Evolutionary conservation across 2,329 filamentous ascomycete species (phyloP), one percentile per base, ranked within the genome.

Genomic region (Sporothrix brunneoviolacea): DNA sequence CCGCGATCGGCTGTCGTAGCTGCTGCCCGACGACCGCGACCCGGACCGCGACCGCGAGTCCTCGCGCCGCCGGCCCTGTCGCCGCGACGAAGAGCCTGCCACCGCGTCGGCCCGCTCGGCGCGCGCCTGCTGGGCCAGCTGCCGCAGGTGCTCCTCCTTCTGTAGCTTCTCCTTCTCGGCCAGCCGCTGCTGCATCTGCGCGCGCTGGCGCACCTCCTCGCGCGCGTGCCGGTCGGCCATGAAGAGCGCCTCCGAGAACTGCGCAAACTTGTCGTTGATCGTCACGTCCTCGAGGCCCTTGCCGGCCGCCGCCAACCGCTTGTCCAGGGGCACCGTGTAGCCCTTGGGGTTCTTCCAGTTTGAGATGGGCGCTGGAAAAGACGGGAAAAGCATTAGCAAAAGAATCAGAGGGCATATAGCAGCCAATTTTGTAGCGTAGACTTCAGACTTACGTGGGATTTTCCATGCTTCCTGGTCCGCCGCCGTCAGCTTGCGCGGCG

Each of bases 341-440:
- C 93, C 93, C 72, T 97, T 97, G 1, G 91, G 88, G 66, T 98
- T 98, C 79, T 98, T 98, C 93, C 93, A 98, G 68, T 97, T 97
- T 18, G 88, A 95, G 2, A 98, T 84, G 0, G 91, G 88, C 3
- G 91, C 56, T 58, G 43, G 90, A 28, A 0, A 76, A 76, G 40
- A 76, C 38, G 27, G 28, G 4, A 8, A 1, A 22, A 45, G 51
- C 37, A 55, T 51, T 22, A 48, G 5, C 15, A 22, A 6, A n/a
- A 13, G 8, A 0, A 6, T 9, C 18, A 28, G 24, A 28, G 24
- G 24, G 24, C 5, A 5, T 5, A 28, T 10, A 28, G 6, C 24
- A 6, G 24, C 24, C 24, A 10, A n/a, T n/a, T n/a, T n/a, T 28
- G 24, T 5, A 6, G 24, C 6, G 24, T 28, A 10, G 24, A 6